phyloP scores from a whole-genome alignment of 2,329 filamentous ascomycete genomes.

The Grosmannia huntii region DNA sequence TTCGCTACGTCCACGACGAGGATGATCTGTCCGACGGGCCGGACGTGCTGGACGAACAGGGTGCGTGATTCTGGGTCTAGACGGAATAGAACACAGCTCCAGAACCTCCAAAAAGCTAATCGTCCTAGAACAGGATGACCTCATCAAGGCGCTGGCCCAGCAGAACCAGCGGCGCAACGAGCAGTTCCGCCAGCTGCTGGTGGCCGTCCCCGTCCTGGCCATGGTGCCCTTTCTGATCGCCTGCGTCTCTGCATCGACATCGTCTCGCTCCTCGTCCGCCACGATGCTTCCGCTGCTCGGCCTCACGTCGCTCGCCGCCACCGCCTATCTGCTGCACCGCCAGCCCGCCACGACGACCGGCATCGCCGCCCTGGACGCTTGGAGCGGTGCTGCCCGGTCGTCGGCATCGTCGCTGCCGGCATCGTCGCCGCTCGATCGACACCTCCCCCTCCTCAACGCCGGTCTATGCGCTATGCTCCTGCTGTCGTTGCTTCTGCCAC shows the following conservation, averaged over 20 bases:
- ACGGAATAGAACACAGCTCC: neutral
- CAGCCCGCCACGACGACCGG: slow-evolving; percentile 43
- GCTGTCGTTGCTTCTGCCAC: slow-evolving; percentile 25
- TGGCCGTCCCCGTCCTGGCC: slow-evolving; percentile 28
- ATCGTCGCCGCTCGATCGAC: slow-evolving; percentile 35
- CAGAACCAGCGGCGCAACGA: slow-evolving; percentile 46
- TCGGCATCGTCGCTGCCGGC: slow-evolving; percentile 2
- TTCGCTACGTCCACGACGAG: slow-evolving; percentile 57
- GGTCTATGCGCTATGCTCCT: slow-evolving; percentile 40
- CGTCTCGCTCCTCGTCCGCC: slow-evolving; percentile 13
- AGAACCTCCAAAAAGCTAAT: neutral
- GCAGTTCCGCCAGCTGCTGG: slow-evolving; percentile 43
- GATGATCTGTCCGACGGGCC: slow-evolving; percentile 39
- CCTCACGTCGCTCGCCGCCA: slow-evolving; percentile 50
- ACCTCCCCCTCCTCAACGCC: slow-evolving; percentile 48
- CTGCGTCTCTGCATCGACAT: slow-evolving; percentile 16
- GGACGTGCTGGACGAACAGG: slow-evolving; percentile 64
- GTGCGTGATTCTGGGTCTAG: slow-evolving; percentile 27
- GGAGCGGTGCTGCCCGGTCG: slow-evolving; percentile 18
- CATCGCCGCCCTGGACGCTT: slow-evolving; percentile 34
- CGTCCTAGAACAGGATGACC: slow-evolving; percentile 47
- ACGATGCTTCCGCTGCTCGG: slow-evolving; percentile 38
- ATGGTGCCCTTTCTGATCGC: slow-evolving; percentile 20
- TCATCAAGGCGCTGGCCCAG: slow-evolving; percentile 41
- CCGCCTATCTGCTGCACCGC: slow-evolving; percentile 45